These are phyloP conservation scores for Microdochium bolleyi DNA, from an alignment of 2,329 filamentous ascomycete species.

Conservation along the genomic window DNA sequence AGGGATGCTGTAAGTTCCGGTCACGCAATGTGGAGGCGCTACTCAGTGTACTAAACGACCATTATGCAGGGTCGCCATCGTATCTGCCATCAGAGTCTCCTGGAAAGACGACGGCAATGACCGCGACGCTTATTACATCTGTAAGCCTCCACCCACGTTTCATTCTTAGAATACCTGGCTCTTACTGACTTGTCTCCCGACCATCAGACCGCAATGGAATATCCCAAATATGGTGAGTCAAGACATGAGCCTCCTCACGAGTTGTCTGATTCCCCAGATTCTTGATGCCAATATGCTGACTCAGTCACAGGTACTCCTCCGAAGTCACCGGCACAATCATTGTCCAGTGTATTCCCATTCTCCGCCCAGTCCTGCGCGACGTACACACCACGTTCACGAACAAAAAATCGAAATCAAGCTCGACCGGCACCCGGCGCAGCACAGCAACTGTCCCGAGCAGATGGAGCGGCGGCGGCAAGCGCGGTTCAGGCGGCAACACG, in stretches of 20 bases:
- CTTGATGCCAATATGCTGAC: not conserved
- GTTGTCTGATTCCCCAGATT: too few species aligned
- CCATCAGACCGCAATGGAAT: conserved; percentile 29
- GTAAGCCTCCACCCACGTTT: conserved; percentile 11
- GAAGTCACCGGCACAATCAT: conserved; percentile 46
- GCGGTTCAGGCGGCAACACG: not conserved
- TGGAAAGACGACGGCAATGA: conserved; percentile 41
- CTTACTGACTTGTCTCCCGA: not conserved
- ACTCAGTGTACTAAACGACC: not conserved
- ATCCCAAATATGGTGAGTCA: conserved; percentile 31
- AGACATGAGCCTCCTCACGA: not conserved
- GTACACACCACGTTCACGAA: conserved; percentile 28
- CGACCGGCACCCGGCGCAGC: not conserved
- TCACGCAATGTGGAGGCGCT: not conserved
- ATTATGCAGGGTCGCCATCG: conserved; percentile 21
- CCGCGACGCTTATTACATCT: conserved; percentile 38
- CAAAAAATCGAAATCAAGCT: conserved; percentile 5
- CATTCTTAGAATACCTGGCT: not conserved
- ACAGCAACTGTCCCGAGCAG: not conserved
- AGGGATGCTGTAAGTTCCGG: conserved; percentile 27
- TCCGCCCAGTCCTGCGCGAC: conserved; percentile 37
- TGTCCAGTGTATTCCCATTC: conserved; percentile 43
- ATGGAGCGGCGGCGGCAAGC: not conserved
- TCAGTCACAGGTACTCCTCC: conserved; percentile 29
- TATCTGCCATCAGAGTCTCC: conserved; percentile 35